Evolutionary conservation across 2,329 filamentous ascomycete genomes (phyloP).

Genomic region (Nemania sp.): DNA sequence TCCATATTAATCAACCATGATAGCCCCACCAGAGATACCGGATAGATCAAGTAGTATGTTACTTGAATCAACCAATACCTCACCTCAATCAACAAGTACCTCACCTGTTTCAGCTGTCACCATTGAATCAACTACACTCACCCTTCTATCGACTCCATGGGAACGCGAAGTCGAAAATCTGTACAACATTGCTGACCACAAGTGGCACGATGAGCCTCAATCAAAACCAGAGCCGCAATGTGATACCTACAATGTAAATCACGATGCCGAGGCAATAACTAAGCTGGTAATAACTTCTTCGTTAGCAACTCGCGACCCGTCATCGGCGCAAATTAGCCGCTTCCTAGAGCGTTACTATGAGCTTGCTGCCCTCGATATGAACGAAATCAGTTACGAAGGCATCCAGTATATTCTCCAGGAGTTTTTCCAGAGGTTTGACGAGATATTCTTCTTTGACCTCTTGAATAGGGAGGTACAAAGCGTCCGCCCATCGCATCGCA

Average conservation of each 20-base stretch:
- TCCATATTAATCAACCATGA: background rate
- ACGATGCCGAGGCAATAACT: background rate
- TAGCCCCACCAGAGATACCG: background rate
- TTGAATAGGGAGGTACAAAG: background rate
- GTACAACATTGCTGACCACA: background rate
- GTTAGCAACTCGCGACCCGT: background rate
- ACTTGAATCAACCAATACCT: background rate
- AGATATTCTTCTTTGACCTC: slow-evolving; percentile 12
- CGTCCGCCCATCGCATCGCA: background rate
- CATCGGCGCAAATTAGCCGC: background rate
- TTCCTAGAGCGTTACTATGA: background rate
- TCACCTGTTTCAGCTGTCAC: too few species aligned
- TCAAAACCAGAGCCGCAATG: background rate
- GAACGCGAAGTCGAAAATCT: background rate
- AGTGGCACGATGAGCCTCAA: too few species aligned
- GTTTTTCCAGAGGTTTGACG: background rate
- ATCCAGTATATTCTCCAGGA: background rate
- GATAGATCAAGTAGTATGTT: background rate
- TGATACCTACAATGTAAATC: background rate
- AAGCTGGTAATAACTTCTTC: background rate
- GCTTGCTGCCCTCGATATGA: background rate
- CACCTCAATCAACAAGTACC: background rate
- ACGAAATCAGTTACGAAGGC: background rate
- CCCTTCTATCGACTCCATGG: background rate
- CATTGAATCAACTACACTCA: background rate